phyloP scores from a whole-genome alignment of 495 filamentous ascomycete genomes.

The Zalerion maritima region DNA sequence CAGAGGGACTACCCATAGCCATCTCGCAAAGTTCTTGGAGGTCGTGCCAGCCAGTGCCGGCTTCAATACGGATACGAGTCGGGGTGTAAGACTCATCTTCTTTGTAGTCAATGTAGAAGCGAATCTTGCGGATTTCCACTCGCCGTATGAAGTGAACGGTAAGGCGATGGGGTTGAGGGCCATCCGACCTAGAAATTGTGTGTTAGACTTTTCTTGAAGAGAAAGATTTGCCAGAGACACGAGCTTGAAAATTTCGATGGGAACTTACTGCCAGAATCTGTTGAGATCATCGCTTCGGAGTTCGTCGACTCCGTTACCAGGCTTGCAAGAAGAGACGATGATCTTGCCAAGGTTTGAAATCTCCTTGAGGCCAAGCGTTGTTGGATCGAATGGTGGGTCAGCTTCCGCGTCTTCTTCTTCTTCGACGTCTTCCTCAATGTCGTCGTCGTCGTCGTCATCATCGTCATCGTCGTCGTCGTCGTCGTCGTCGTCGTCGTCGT shows the following conservation, averaged over 20 bases:
- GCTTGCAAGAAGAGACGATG: slow-evolving; percentile 83
- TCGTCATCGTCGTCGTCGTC: slow-evolving; percentile 11
- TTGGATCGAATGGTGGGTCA: slow-evolving; percentile 27
- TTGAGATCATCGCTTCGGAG: slow-evolving; percentile 64
- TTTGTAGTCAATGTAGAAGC: slow-evolving; percentile 81
- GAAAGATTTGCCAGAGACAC: background rate
- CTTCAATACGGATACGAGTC: slow-evolving; percentile 71
- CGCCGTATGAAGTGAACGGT: slow-evolving; percentile 92
- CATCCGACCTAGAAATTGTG: slow-evolving; percentile 51
- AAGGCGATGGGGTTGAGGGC: slow-evolving; percentile 86
- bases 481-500: slow-evolving; percentile 8
- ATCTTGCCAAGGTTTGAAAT: slow-evolving; percentile 91
- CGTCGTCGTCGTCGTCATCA: slow-evolving; percentile 13
- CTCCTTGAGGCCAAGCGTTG: slow-evolving; percentile 54
- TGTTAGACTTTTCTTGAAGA: slow-evolving; percentile 5
- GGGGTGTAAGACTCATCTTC: slow-evolving; percentile 96
- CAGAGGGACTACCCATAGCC: slow-evolving; percentile 62
- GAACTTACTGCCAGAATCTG: slow-evolving; percentile 73
- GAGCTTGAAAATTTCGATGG: background rate
- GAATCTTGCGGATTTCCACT: slow-evolving; percentile 67
- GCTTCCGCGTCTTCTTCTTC: slow-evolving; percentile 13
- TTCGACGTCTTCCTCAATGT: slow-evolving; percentile 6
- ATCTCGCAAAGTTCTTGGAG: slow-evolving; percentile 69
- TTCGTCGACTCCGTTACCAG: slow-evolving; percentile 74
- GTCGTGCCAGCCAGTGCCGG: slow-evolving; percentile 78